Base-by-base conservation (phyloP, 2,329 filamentous ascomycete genomes). In the Lachnellula arida region DNA sequence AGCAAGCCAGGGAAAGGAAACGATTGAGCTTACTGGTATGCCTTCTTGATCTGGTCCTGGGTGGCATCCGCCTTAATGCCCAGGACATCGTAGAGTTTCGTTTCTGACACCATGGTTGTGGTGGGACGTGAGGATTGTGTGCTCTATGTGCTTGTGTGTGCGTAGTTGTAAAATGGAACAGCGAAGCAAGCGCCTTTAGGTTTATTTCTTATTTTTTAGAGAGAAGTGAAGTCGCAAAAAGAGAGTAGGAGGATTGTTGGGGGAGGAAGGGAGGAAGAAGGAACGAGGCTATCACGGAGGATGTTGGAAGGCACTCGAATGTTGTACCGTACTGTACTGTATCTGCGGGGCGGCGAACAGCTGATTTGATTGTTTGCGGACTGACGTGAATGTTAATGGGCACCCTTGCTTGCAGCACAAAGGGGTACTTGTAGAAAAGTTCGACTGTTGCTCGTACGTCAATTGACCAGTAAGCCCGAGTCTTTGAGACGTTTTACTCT, bases 21-120 rank as follows among this genome's bases (percentile, higher is more conserved):
- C 19, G 43, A 47, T 56, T 46, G 28, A 23, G 67, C 82, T 74
- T 85, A 89, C 86, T 89, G 83, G 74, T 96, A 96, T 56, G 86
- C 94, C 73, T 97, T 99, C 73, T 97, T 97, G 72, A 99, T 96
- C 63, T 97, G 93, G 70, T 97, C 93, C 74, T 95, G 90, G 23
- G 85, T 81, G 23, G 92, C 91, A 58, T 85, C 82, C 39, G 93
- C 83, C 72, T 89, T 87, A 74, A 97, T 78, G 71, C 81, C 79
- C 67, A 99, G 80, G 61, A 84, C 81, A 74, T 97, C 91, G 79
- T 99, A 99, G 61, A 97, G 86, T 75, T 95, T 96, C 52, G 89
- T 94, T 78, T 97, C 93, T 68, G 90, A 88, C 65, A 95, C 91
- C 93, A 97, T 97, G 15, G 15, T 46, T n/a, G 12, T 28, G 43